These are phyloP conservation scores for Dendryphion nanum DNA, from an alignment of 2,329 filamentous ascomycete genomes.

Conservation along the genomic window DNA sequence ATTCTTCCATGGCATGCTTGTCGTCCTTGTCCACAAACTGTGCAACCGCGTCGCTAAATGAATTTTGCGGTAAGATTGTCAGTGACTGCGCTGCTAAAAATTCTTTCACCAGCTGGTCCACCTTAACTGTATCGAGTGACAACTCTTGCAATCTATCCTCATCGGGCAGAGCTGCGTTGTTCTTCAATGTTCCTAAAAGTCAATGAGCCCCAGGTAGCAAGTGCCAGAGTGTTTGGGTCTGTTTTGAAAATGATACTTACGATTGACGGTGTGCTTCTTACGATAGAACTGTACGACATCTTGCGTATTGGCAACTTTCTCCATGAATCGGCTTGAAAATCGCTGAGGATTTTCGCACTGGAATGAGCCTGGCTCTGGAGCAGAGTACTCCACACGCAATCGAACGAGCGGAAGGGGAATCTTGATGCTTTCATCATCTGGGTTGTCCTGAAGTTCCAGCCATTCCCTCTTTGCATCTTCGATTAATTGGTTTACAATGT, in stretches of 20 bases:
- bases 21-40: constrained; percentile 96
- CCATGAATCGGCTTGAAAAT: constrained; percentile 88
- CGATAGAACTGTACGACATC: constrained; percentile 92
- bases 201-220: too few relatives aligned
- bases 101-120: constrained; percentile 84
- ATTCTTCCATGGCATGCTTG: constrained; percentile 74
- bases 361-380: constrained; percentile 79
- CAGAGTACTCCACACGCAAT: constrained; percentile 85
- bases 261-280: constrained; percentile 66
- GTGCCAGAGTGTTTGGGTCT: too few relatives aligned
- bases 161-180: constrained; percentile 60
- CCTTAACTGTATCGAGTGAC: constrained; percentile 74
- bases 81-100: constrained; percentile 85
- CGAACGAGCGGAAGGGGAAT: constrained; percentile 80
- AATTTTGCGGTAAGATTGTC: constrained; percentile 88
- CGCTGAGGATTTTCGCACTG: constrained; percentile 94
- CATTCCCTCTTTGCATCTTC: constrained; percentile 79
- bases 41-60: constrained; percentile 87
- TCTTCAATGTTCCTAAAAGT: constrained; percentile 43
- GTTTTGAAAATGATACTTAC: constrained; percentile 10
- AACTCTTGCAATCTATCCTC: constrained; percentile 60
- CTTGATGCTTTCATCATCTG: constrained; percentile 56
- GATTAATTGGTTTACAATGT: constrained; percentile 82
- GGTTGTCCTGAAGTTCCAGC: constrained; percentile 65
- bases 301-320: constrained; percentile 88